Base-by-base conservation (phyloP, 2,329 filamentous ascomycete genomes). In the Leptographium lundbergii region DNA sequence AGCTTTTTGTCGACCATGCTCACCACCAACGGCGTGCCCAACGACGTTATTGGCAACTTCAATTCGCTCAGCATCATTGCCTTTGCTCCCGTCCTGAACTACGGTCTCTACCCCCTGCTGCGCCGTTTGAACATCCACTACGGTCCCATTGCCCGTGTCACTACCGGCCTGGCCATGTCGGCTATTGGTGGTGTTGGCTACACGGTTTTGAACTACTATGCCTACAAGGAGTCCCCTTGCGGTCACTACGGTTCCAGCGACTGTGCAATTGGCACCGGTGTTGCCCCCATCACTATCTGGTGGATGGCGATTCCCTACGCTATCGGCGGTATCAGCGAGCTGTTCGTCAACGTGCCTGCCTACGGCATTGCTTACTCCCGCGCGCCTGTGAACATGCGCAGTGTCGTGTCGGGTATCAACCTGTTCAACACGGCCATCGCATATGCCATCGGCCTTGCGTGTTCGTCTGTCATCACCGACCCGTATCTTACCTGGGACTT, bases 141-240 rank as follows among this genome's bases (percentile, higher is more conserved):
- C 72, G 85, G 80, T 0, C 88, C 87, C n/a, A 85, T 90, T 72
- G 88, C 84, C 73, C 85, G 84, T 71, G 89, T 91, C 67, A 78
- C 85, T 0, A 76, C 76, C 3, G 79, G 80, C 39, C 74, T 81
- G 60, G 65, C 69, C 51, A 65, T 83, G 64, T 78, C 78, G 3
- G 72, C 73, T 1, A 58, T 81, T 19, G 74, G 73, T 50, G 74
- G 77, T 53, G 67, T 71, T 10, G 73, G 71, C n/a, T 75, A 75
- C 64, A 69, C 71, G 14, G 57, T 75, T 7, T 62, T 75, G 47
- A 72, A 74, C 65, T 71, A 71, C 65, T 74, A 72, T 60, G 73
- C 71, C 19, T 75, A 75, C 67, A 61, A 74, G 64, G 17, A 68
- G 63, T 74, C 72, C 3, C 73, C 73, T 5, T 75, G 73, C 63